Conservation (phyloP, 495 filamentous ascomycete species). For the Articulospora tetracladia region DNA sequence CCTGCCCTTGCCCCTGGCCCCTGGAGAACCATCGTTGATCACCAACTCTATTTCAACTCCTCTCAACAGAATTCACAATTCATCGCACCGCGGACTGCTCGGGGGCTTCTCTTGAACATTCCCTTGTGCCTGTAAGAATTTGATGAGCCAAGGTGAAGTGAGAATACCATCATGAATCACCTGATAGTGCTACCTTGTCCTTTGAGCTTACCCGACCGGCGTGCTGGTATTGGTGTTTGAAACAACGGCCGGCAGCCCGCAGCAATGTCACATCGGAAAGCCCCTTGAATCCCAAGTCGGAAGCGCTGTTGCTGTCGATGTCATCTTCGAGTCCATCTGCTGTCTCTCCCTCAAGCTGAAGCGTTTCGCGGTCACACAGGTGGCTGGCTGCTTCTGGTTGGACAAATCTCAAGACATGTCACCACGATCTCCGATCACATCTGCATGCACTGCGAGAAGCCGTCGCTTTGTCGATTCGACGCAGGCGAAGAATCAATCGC, state of each 20-base stretch:
- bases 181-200: not conserved
- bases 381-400: not conserved
- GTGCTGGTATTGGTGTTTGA: not conserved
- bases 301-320: not conserved
- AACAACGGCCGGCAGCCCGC: not conserved
- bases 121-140: too few relatives aligned
- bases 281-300: not conserved
- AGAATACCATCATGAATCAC: not conserved
- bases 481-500: not conserved
- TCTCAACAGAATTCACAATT: not conserved
- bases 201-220: not conserved
- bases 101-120: too few relatives aligned
- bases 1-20: not conserved
- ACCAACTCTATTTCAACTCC: not conserved
- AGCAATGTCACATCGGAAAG: not conserved
- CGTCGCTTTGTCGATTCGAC: too few relatives aligned
- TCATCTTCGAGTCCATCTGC: too few relatives aligned
- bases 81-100: too few relatives aligned
- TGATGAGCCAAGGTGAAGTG: not conserved
- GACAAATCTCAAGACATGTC: not conserved
- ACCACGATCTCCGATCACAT: not conserved
- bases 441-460: not conserved
- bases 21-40: not conserved
- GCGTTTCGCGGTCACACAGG: not conserved
- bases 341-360: not conserved